These are phyloP conservation scores for Babjeviella inositovora DNA, from an alignment of 805 yeast species.

Conservation along the genomic window DNA sequence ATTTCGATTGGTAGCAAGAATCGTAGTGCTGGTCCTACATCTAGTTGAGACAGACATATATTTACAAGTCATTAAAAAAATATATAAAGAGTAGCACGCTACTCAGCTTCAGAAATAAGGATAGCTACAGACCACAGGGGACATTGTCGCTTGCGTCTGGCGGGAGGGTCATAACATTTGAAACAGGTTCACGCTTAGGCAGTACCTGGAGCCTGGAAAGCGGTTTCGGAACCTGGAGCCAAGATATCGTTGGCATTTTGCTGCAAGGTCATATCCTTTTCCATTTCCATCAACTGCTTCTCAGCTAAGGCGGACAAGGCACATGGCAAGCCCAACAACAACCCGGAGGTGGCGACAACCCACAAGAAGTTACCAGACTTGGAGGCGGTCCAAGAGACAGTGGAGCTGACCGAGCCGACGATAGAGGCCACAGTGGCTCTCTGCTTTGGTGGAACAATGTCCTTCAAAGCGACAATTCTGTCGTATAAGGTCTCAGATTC, in stretches of 20 bases:
- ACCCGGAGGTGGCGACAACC: conserved; percentile 70
- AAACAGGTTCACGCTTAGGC: too few relatives aligned
- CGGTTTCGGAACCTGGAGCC: conserved; percentile 48
- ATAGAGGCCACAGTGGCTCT: conserved; percentile 30
- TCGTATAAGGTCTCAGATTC: conserved; percentile 76
- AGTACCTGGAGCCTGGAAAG: conserved; percentile 15
- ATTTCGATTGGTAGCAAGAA: too few relatives aligned
- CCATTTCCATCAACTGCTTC: conserved; percentile 88
- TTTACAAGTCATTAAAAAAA: too few relatives aligned
- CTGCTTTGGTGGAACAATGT: conserved; percentile 79
- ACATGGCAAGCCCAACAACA: conserved; percentile 85
- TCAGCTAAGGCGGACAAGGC: conserved; percentile 81
- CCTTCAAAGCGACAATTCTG: conserved; percentile 83
- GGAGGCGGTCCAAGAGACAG: conserved; percentile 27
- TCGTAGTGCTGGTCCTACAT: too few relatives aligned
- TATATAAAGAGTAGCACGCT: too few relatives aligned
- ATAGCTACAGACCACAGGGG: too few relatives aligned
- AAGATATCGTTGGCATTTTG: conserved; percentile 62
- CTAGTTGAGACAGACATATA: too few relatives aligned
- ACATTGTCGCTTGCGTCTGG: too few relatives aligned
- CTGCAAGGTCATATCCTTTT: conserved; percentile 76
- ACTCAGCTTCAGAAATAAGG: too few relatives aligned
- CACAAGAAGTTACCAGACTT: conserved; percentile 70
- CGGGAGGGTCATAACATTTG: too few relatives aligned
- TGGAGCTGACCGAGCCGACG: conserved; percentile 14